Conservation (phyloP, 225 moss, liverwort and hornwort genomes). For the Bryum argenteum region DNA sequence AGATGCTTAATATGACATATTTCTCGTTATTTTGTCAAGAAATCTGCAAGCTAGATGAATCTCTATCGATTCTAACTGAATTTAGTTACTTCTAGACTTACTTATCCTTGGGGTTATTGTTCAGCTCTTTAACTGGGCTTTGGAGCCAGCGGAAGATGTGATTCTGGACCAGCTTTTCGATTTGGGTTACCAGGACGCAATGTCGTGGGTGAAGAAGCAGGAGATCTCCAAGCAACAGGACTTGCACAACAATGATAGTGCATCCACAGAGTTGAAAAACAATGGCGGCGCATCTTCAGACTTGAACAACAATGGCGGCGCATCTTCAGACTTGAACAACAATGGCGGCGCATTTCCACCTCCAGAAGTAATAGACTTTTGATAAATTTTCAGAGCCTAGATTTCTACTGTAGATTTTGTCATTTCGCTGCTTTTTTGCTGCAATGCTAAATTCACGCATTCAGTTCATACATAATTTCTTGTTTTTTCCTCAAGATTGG, state of each 20-base stretch:
- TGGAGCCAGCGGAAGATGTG: slow-evolving; percentile 78
- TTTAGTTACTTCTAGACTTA: not conserved
- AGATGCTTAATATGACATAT: too few relatives aligned
- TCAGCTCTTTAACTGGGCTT: slow-evolving; percentile 87
- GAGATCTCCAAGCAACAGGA: slow-evolving; percentile 18
- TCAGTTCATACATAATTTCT: slow-evolving; percentile 16
- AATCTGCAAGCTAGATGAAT: not conserved
- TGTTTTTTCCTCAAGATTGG: not conserved
- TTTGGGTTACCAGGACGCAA: slow-evolving; percentile 71
- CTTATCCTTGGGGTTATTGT: not conserved
- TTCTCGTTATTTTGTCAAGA: not conserved
- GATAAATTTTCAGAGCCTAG: too few relatives aligned
- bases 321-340: too few relatives aligned
- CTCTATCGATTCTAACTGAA: not conserved
- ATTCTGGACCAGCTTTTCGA: slow-evolving; percentile 79
- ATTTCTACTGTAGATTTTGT: too few relatives aligned
- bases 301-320: too few relatives aligned
- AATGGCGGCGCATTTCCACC: too few relatives aligned
- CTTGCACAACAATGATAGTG: slow-evolving; percentile 34
- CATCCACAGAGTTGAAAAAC: not conserved
- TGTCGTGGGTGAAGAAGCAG: slow-evolving; percentile 72
- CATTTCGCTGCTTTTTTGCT: slow-evolving; percentile 2
- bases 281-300: too few relatives aligned
- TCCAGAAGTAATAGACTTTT: too few relatives aligned
- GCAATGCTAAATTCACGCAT: slow-evolving; percentile 15